A percentile compares a stretch with the other conserved stretches of the same genome.
phyloP scores from a whole-genome alignment of 1,284 basidiomycete genomes.

The Moesziomyces globuligerus region DNA sequence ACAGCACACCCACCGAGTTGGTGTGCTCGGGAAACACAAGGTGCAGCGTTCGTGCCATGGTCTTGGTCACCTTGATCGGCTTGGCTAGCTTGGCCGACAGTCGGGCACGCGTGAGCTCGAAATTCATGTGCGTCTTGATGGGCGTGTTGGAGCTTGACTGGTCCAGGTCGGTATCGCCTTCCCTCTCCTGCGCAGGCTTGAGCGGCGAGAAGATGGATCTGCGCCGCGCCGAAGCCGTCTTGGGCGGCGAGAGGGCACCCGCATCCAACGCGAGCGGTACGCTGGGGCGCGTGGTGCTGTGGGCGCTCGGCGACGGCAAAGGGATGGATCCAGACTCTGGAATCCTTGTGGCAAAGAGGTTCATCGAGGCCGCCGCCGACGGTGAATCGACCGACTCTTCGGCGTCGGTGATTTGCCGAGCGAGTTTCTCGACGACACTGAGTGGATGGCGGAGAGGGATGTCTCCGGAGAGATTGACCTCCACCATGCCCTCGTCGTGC shows the following conservation, averaged over 20 bases:
- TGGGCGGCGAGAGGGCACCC: conserved; percentile 12
- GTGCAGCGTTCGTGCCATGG: conserved; percentile 46
- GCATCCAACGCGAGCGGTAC: background rate
- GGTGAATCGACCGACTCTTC: background rate
- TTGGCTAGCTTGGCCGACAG: conserved; percentile 27
- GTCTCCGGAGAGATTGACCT: conserved; percentile 41
- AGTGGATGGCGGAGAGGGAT: conserved; percentile 42
- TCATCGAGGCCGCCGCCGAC: background rate
- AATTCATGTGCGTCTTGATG: conserved; percentile 18
- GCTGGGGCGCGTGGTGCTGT: conserved; percentile 11
- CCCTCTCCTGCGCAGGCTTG: conserved; percentile 39
- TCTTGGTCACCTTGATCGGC: conserved; percentile 46
- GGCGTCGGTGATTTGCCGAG: conserved; percentile 23
- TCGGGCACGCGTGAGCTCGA: conserved; percentile 12
- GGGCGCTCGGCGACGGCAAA: conserved; percentile 36
- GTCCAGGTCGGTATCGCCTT: conserved; percentile 38
- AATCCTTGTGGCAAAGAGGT: conserved; percentile 24
- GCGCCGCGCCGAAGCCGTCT: conserved; percentile 14
- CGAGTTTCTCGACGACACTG: conserved; percentile 34
- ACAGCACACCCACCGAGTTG: conserved; percentile 50
- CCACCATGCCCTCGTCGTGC: conserved; percentile 34
- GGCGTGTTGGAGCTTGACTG: conserved; percentile 31
- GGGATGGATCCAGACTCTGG: conserved; percentile 27
- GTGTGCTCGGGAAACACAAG: conserved; percentile 60
- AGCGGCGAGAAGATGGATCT: conserved; percentile 42